Evolutionary conservation across 768 basidiomycete species (phyloP).

Genomic region (Hydnomerulius pinastri): DNA sequence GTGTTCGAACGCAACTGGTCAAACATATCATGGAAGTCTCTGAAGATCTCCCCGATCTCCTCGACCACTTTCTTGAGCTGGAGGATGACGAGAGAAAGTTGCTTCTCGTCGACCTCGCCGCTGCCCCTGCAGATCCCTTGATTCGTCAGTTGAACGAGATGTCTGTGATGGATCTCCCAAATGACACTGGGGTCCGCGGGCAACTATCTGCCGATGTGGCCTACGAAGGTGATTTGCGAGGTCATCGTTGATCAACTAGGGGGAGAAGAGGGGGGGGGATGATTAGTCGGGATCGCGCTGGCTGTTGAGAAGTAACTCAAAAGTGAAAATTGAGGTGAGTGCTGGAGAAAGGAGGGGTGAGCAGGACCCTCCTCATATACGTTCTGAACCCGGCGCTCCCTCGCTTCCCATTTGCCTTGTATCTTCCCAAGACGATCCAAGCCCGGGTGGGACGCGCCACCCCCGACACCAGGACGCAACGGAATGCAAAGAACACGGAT

Average conservation of each 20-base stretch:
- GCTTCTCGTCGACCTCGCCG: constrained; percentile 8
- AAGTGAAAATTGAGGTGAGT: not conserved
- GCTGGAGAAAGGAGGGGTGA: not conserved
- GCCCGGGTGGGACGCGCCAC: too few relatives aligned
- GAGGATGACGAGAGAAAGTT: constrained; percentile 14
- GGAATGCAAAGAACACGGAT: too few relatives aligned
- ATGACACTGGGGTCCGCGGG: constrained; percentile 16
- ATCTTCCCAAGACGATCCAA: too few relatives aligned
- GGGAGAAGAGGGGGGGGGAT: too few relatives aligned
- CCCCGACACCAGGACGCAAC: too few relatives aligned
- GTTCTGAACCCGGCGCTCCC: too few relatives aligned
- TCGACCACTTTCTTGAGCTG: constrained; percentile 27
- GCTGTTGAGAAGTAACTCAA: constrained; percentile 3
- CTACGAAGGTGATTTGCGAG: constrained; percentile 16
- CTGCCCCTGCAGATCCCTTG: constrained; percentile 9
- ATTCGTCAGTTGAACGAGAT: constrained; percentile 29
- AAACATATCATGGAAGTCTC: constrained; percentile 28
- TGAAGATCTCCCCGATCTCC: constrained; percentile 18
- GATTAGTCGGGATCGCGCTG: not conserved
- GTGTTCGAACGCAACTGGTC: constrained; percentile 10
- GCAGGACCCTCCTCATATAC: constrained; percentile 6
- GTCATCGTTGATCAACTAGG: constrained; percentile 12
- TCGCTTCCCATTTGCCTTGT: too few relatives aligned
- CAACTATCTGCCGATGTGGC: constrained; percentile 23
- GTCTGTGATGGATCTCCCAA: constrained; percentile 16